phyloP scores from a whole-genome alignment of 2,329 filamentous ascomycete genomes.

The Coniosporium tulheliwenetii region DNA sequence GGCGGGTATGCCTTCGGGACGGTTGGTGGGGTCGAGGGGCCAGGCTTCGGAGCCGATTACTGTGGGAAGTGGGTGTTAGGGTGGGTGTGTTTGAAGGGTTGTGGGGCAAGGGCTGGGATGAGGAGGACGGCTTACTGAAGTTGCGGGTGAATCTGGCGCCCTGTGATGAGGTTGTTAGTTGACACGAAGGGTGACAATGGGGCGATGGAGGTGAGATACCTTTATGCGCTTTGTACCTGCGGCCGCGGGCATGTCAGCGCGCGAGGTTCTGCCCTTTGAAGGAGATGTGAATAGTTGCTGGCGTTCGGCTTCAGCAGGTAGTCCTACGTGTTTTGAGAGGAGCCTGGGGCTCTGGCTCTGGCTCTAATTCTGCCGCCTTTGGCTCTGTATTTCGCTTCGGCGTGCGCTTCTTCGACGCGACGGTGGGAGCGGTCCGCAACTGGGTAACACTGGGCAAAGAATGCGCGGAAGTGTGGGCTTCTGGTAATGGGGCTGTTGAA shows the following conservation, averaged over 20 bases:
- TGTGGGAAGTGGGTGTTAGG: conserved; percentile 11
- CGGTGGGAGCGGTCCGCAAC: too few relatives aligned
- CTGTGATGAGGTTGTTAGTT: conserved; percentile 6
- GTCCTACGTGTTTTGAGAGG: too few relatives aligned
- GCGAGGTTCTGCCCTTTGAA: not conserved
- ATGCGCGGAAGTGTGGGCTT: too few relatives aligned
- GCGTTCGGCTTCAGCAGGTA: too few relatives aligned
- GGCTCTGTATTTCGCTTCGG: too few relatives aligned
- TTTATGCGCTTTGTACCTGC: conserved; percentile 17
- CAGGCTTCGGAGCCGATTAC: conserved; percentile 34
- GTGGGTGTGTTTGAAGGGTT: conserved; percentile 14
- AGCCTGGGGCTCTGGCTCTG: too few relatives aligned
- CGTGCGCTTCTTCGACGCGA: too few relatives aligned
- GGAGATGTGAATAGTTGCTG: too few relatives aligned
- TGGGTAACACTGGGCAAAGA: too few relatives aligned
- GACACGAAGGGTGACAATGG: not conserved
- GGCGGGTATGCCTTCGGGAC: conserved; percentile 53
- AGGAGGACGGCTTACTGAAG: conserved; percentile 13
- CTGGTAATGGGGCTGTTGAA: too few relatives aligned
- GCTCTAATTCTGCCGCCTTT: too few relatives aligned
- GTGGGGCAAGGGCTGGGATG: not conserved
- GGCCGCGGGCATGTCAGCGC: conserved; percentile 14
- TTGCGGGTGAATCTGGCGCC: conserved; percentile 24
- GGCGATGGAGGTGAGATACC: not conserved
- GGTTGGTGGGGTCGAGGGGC: conserved; percentile 54